Percentiles rank a stretch among this genome's conserved stretches.
phyloP scores from a whole-genome alignment of 2,329 filamentous ascomycete genomes.

The Cadophora gregata region DNA sequence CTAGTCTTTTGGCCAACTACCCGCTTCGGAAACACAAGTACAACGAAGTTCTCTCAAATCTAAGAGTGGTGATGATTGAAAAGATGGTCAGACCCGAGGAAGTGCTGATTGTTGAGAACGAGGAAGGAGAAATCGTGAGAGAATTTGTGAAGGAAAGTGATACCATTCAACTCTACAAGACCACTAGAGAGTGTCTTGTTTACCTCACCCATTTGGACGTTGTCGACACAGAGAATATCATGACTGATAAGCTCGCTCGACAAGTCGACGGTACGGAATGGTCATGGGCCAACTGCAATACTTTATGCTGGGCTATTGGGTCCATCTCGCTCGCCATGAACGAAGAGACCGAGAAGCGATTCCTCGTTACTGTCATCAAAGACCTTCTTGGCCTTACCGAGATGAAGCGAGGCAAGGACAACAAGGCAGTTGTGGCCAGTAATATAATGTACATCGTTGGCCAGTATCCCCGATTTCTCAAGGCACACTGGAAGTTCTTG shows the following conservation, averaged over 20 bases:
- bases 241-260: slow-evolving; percentile 96
- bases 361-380: slow-evolving; percentile 98
- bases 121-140: slow-evolving; percentile 97
- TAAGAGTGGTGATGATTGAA: slow-evolving; percentile 98
- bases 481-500: slow-evolving; percentile 99
- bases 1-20: slow-evolving; percentile 83
- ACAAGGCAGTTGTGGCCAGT: slow-evolving; percentile 97
- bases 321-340: slow-evolving; percentile 99
- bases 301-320: slow-evolving; percentile 98
- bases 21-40: slow-evolving; percentile 98
- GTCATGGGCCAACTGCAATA: slow-evolving; percentile 99
- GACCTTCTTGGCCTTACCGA: slow-evolving; percentile 95
- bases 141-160: slow-evolving; percentile 99
- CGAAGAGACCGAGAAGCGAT: slow-evolving; percentile 98
- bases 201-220: slow-evolving; percentile 98
- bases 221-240: slow-evolving; percentile 96
- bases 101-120: slow-evolving; percentile 98
- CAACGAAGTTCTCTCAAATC: slow-evolving; percentile 88
- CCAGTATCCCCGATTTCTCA: slow-evolving; percentile 96
- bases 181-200: slow-evolving; percentile 93
- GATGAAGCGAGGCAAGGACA: slow-evolving; percentile 99
- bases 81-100: slow-evolving; percentile 99
- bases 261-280: slow-evolving; percentile 96
- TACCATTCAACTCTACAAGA: slow-evolving; percentile 99
- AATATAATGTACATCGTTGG: slow-evolving; percentile 99